Base-by-base conservation (phyloP, 2,329 filamentous ascomycete species). In the Xylariomycetidae sp. region DNA sequence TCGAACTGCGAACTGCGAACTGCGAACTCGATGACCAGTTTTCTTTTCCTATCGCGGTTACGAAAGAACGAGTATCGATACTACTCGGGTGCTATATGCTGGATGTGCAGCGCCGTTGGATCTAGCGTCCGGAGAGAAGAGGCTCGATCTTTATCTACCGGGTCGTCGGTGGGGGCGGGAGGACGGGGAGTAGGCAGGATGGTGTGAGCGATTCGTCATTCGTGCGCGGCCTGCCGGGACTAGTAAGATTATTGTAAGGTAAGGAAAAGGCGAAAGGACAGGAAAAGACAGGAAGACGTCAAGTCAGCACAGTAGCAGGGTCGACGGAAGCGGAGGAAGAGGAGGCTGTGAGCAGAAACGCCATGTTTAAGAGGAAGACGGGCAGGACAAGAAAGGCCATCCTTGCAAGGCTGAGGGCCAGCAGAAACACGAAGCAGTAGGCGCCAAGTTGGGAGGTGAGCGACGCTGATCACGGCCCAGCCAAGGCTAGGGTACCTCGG, bases 121-220 rank as follows among this genome's bases (percentile, higher is more conserved):
- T 18, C 24, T 36, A 16, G 25, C 31, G 26, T 39, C 32, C 23
- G 30, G 25, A 12, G n/a, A n/a, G n/a, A n/a, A n/a, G n/a, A 12
- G 24, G 24, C 15, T 32, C 30, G 39, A 28, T 31, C 32, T 44
- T 42, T 44, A 49, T 49, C 40, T 23, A 18, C 35, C 24, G 20
- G 33, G 27, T 34, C 34, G 32, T 28, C 25, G 24, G 29, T 23
- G 29, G 32, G 33, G 35, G 37, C 34, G 29, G 35, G 28, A 28
- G 18, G 15, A 29, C 42, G 27, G 19, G 15, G 32, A 42, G 38
- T 42, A 34, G 35, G 39, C 43, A 40, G 40, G 31, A 31, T 38
- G 23, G 43, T 40, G 43, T 46, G 40, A 47, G 35, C 37, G 42
- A 47, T 48, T 50, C 46, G 49, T 51, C 38, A 50, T 39, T 47